phyloP scores from a whole-genome alignment of 2,329 filamentous ascomycete genomes.

The Ophiostoma triangulosporum region DNA sequence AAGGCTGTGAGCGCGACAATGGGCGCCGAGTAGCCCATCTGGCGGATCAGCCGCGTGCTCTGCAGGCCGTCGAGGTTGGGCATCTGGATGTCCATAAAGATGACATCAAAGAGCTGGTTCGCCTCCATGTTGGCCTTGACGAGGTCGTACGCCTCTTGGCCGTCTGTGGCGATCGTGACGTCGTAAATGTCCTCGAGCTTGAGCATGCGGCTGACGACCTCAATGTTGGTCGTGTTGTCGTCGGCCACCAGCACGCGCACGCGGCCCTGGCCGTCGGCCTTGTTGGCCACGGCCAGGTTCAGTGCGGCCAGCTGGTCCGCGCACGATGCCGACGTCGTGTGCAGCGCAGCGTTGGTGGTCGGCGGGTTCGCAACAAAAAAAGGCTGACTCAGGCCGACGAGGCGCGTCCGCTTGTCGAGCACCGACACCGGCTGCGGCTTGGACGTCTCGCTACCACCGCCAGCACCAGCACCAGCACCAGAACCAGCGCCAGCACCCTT shows the following conservation, averaged over 20 bases:
- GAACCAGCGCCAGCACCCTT: too few relatives aligned
- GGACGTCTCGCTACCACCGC: constrained; percentile 8
- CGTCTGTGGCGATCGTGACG: constrained; percentile 75
- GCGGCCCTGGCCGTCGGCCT: constrained; percentile 41
- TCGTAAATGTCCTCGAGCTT: constrained; percentile 74
- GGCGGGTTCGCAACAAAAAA: constrained; percentile 49
- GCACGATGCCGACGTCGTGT: constrained; percentile 6
- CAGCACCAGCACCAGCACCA: not conserved
- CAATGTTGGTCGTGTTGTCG: constrained; percentile 44
- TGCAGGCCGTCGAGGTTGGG: constrained; percentile 83
- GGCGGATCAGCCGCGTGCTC: constrained; percentile 69
- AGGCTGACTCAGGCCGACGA: constrained; percentile 71
- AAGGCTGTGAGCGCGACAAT: constrained; percentile 89
- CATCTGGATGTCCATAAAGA: constrained; percentile 97
- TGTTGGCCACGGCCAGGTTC: constrained; percentile 48
- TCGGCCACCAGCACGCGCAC: constrained; percentile 80
- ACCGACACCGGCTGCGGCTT: constrained; percentile 28
- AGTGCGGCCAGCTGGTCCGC: constrained; percentile 53
- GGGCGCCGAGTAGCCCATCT: constrained; percentile 75
- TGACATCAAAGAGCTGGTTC: constrained; percentile 63
- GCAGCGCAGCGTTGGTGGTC: not conserved
- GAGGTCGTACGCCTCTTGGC: constrained; percentile 74
- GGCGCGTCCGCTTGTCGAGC: constrained; percentile 56
- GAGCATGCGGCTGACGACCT: constrained; percentile 47
- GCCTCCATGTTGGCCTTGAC: constrained; percentile 72